phyloP scores from a whole-genome alignment of 2,329 filamentous ascomycete species.

The Ceratocystis diversiconidia region DNA sequence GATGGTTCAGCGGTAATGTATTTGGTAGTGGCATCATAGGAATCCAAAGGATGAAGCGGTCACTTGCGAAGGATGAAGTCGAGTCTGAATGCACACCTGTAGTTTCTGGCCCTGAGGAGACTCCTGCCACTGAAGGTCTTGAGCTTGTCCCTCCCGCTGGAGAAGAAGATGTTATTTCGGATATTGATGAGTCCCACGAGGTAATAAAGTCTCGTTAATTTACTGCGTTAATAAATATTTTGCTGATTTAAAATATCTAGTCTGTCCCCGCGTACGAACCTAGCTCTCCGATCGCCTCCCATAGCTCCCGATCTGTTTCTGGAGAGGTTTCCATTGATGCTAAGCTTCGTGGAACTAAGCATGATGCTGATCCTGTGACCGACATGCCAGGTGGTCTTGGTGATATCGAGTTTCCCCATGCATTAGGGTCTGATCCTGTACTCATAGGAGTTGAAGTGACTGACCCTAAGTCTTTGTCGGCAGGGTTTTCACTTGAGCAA shows the following conservation, averaged over 20 bases:
- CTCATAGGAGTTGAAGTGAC: not conserved
- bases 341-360: not conserved
- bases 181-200: slow-evolving; percentile 16
- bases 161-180: slow-evolving; percentile 15
- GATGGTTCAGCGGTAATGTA: not conserved
- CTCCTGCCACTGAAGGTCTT: not conserved
- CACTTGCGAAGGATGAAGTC: not conserved
- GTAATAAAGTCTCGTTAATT: slow-evolving; percentile 6
- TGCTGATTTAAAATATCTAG: slow-evolving; percentile 16
- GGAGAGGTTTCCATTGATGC: not conserved
- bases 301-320: slow-evolving; percentile 22
- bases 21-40: not conserved
- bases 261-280: slow-evolving; percentile 14
- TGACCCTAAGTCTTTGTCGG: not conserved
- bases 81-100: not conserved
- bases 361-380: not conserved
- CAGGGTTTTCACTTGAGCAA: slow-evolving; percentile 15
- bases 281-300: slow-evolving; percentile 13
- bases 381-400: no score
- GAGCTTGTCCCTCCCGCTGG: slow-evolving; percentile 1
- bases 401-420: slow-evolving; percentile 7
- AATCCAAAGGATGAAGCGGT: not conserved
- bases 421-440: not conserved
- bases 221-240: not conserved
- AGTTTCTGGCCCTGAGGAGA: not conserved